Base-by-base conservation (phyloP, 768 basidiomycete genomes). In the Boletellus ananas region DNA sequence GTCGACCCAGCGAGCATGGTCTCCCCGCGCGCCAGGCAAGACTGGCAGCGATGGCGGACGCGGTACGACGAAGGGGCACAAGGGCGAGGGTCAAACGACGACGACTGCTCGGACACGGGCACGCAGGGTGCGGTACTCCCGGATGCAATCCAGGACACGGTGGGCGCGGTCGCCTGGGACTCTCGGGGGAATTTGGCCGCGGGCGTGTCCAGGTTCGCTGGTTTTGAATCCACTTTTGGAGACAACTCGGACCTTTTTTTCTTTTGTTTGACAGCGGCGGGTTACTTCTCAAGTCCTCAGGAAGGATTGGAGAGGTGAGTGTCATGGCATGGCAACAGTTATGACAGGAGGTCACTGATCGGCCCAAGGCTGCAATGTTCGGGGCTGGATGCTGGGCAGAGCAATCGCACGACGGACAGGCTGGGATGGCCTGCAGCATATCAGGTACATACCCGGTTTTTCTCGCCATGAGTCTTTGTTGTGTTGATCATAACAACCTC, bases 331-430 rank as follows among this genome's bases (percentile, higher is more conserved):
- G 38, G 20, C 16, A n/a, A 10, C 5, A 11, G 13, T 18, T 12
- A 20, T 17, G 44, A 36, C 9, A 21, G 31, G n/a, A 11, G 31
- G 41, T 21, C 8, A 6, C 53, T 51, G 41, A 44, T 29, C 13
- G 49, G 20, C 13, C 42, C 27, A 51, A 87, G 86, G 88, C 87
- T 3, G 83, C 85, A 2, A 58, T 80, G 6, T 87, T 77, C 55
- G 87, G 87, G 16, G 80, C 87, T 11, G 87, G 88, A 34, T 90
- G 88, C 51, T 90, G 86, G 86, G 85, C 85, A 1, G 71, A 78
- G 49, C 65, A 66, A 27, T 58, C 57, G 13, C 45, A 18, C 4
- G 50, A 61, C 43, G 51, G 58, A 40, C 41, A 33, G 43, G 18
- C 59, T 13, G 73, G 76, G 20, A 70, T 84, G 53, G 83, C 85